A percentile compares a stretch with the other conserved stretches of the same genome.
phyloP scores from a whole-genome alignment of 192 early-diverging fungal genomes.

The Jimgerdemannia flammicorona region DNA sequence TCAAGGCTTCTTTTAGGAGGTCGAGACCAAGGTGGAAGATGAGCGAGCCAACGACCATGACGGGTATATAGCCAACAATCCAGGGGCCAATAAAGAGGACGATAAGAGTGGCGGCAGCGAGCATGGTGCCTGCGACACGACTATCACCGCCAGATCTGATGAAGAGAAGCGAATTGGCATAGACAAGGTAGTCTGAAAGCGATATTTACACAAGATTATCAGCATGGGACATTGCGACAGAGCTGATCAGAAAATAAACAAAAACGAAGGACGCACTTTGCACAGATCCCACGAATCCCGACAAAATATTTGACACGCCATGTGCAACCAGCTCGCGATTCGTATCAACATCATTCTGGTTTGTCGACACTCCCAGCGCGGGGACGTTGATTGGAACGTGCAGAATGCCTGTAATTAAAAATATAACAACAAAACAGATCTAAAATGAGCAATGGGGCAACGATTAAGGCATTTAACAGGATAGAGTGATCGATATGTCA shows the following conservation, averaged over 20 bases:
- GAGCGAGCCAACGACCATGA: conserved; percentile 89
- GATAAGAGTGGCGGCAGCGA: conserved; percentile 67
- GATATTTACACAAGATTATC: background rate
- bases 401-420: conserved; percentile 56
- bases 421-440: background rate
- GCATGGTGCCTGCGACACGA: conserved; percentile 80
- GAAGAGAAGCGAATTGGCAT: conserved; percentile 89
- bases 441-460: conserved; percentile 1
- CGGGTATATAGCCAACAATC: conserved; percentile 90
- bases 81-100: conserved; percentile 81
- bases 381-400: conserved; percentile 99
- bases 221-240: background rate
- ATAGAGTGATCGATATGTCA: background rate
- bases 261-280: conserved; percentile 52
- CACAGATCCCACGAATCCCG: conserved; percentile 73
- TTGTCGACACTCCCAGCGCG: conserved; percentile 87
- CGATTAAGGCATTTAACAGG: background rate
- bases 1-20: conserved; percentile 84
- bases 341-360: conserved; percentile 82
- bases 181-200: conserved; percentile 79
- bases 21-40: conserved; percentile 98
- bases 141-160: conserved; percentile 90
- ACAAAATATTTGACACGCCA: conserved; percentile 82
- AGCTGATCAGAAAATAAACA: background rate
- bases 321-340: conserved; percentile 93